Conservation (phyloP, 1,284 basidiomycete genomes). For the Sporisorium sorghi region DNA sequence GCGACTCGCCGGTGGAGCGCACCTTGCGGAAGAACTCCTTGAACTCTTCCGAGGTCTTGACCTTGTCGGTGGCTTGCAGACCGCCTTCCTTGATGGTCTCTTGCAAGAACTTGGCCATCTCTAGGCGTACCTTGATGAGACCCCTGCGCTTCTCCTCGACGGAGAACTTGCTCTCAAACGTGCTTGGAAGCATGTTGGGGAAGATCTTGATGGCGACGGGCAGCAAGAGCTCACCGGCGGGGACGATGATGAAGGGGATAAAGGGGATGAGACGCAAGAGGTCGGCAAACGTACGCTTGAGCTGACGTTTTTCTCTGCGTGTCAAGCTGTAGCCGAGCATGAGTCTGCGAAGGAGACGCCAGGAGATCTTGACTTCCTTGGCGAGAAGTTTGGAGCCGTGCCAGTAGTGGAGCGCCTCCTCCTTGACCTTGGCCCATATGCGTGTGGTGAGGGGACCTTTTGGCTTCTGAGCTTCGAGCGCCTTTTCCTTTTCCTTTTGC, state of each 20-base stretch:
- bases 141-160: constrained; percentile 94
- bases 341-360: constrained; percentile 89
- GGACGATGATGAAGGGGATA: constrained; percentile 92
- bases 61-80: constrained; percentile 82
- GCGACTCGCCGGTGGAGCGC: constrained; percentile 92
- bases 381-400: constrained; percentile 93
- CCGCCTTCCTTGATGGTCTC: constrained; percentile 95
- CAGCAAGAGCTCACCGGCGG: constrained; percentile 98
- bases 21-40: constrained; percentile 99
- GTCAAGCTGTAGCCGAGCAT: constrained; percentile 91
- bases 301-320: constrained; percentile 90
- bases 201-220: constrained; percentile 96
- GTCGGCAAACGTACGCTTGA: constrained; percentile 92
- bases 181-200: constrained; percentile 98
- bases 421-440: constrained; percentile 90
- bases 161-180: constrained; percentile 93
- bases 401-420: constrained; percentile 97
- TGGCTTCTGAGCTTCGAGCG: constrained; percentile 44
- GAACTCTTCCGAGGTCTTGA: constrained; percentile 93
- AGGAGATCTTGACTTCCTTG: constrained; percentile 91
- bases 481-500: constrained; percentile 47
- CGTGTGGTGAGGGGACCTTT: constrained; percentile 51
- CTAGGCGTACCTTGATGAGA: constrained; percentile 89
- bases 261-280: constrained; percentile 92
- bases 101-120: constrained; percentile 99